Base-by-base conservation (phyloP, 495 filamentous ascomycete genomes). In the Hypoxylon rickii region DNA sequence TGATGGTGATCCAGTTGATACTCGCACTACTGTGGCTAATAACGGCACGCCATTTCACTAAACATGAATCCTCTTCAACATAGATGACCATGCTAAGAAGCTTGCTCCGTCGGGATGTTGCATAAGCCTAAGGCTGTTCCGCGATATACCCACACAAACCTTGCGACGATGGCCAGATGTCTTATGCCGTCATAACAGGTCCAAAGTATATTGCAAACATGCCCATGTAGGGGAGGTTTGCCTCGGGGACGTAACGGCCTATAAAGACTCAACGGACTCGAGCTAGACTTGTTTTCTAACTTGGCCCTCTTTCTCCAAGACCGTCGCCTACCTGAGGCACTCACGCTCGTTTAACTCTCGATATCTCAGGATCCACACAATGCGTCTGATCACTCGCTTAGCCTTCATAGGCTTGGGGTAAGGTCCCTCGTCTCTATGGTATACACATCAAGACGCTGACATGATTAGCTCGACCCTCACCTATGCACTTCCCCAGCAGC, bases 401-500 rank as follows among this genome's bases (percentile, higher is more conserved):
- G 59, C 59, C 57, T 22, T 64, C 19, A 4, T 69, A 19, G 63
- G 60, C 51, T 13, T 66, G 1, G 51, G 66, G 63, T 69, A 62
- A 42, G 51, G 3, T 2, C 6, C 26, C 24, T 37, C 2, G n/a
- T 44, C 11, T 12, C 19, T 19, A 13, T n/a, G 1, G 7, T 26
- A 10, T 38, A 15, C n/a, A 16, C 21, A 6, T 34, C 18, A 10
- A 5, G 13, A 42, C 41, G 26, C 57, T 69, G 54, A 69, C 19
- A 38, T 18, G 18, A 19, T n/a, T 26, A 66, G 66, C 41, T 55
- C 53, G 33, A 26, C 47, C 18, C 36, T 62, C 11, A 21, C 50
- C 44, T 17, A 49, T n/a, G 63, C 46, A 16, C 44, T 44, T 10
- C 41, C 63, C 26, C 63, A 59, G 34, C 52, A 61, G 41, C 44